Evolutionary conservation across 148 eudicot genomes (phyloP).

Genomic region (Chenopodium album): DNA sequence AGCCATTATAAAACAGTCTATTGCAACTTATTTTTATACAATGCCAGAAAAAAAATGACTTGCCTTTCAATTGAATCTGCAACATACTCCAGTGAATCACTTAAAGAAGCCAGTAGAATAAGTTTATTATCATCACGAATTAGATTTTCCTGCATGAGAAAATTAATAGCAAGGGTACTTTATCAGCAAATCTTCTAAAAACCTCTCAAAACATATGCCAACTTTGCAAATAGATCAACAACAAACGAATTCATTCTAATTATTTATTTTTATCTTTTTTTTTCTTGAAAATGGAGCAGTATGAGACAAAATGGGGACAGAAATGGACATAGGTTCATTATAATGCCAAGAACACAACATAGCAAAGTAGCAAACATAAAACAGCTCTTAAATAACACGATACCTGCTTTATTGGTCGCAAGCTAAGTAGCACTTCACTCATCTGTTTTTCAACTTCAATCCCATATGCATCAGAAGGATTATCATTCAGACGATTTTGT

Average conservation of each 20-base stretch:
- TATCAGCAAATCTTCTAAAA: neutral
- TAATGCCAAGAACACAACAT: neutral
- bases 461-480: constrained; percentile 62
- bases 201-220: neutral
- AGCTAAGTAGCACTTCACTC: constrained; percentile 70
- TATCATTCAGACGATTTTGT: constrained; percentile 44
- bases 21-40: neutral
- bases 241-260: neutral
- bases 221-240: constrained; percentile 6
- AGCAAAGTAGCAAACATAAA: neutral
- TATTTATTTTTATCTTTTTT: neutral
- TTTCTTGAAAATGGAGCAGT: neutral
- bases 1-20: neutral
- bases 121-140: constrained; percentile 96
- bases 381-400: constrained; percentile 9
- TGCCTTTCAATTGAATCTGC: constrained; percentile 97
- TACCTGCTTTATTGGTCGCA: constrained; percentile 97
- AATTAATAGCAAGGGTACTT: neutral
- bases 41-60: constrained; percentile 25
- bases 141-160: constrained; percentile 73
- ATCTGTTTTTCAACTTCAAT: constrained; percentile 70
- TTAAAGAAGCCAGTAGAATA: constrained; percentile 82
- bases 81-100: constrained; percentile 98
- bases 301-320: neutral
- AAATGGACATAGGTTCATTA: neutral